Conservation (phyloP, 1,284 basidiomycete species). For the Boletus nobilissimus region DNA sequence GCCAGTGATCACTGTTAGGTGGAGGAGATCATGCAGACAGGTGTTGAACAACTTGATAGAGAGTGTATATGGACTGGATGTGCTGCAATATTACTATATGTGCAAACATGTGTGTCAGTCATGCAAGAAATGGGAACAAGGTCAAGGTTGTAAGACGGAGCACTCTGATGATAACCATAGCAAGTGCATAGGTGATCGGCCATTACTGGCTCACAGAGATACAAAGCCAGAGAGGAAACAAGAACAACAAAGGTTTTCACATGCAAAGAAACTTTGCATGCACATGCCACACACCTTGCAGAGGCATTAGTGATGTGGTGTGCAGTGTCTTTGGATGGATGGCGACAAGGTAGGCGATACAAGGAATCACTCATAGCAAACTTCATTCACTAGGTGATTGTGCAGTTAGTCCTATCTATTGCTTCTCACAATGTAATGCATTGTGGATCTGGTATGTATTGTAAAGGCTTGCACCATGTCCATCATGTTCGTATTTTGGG, state of each 20-base stretch:
- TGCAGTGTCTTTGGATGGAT: not conserved
- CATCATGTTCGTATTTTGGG: not conserved
- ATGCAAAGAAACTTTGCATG: not conserved
- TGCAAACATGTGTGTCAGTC: slow-evolving; percentile 52
- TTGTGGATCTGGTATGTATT: not conserved
- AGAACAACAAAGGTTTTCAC: not conserved
- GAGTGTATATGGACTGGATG: no score
- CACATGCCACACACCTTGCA: not conserved
- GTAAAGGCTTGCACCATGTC: not conserved
- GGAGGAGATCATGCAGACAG: no score
- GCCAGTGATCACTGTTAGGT: no score
- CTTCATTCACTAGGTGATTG: not conserved
- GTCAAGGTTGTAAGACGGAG: slow-evolving; percentile 28
- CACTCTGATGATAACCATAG: not conserved
- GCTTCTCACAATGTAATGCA: not conserved
- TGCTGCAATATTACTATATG: slow-evolving; percentile 72
- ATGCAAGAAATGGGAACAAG: slow-evolving; percentile 39
- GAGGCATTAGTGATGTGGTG: slow-evolving; percentile 1
- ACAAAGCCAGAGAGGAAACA: not conserved
- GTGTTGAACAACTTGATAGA: no score
- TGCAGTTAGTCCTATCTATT: not conserved
- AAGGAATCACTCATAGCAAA: not conserved
- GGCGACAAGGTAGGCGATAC: not conserved
- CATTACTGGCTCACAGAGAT: not conserved
- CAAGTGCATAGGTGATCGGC: slow-evolving; percentile 18